Conservation (phyloP, 1,284 basidiomycete genomes). For the Fomitopsis pinicola region DNA sequence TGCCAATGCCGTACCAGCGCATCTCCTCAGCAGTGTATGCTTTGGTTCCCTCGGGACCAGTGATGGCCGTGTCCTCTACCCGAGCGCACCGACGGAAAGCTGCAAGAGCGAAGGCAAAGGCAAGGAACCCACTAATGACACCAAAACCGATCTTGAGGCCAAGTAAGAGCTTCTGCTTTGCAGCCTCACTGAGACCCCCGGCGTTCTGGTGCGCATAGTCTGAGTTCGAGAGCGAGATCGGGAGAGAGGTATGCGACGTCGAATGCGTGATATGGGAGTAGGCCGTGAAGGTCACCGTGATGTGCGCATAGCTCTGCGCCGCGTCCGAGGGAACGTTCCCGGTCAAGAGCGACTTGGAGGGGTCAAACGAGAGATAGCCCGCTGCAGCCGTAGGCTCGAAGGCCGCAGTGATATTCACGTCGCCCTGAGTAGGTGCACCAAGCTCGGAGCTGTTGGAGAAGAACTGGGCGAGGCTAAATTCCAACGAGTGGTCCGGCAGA, state of each 20-base stretch:
- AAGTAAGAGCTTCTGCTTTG: constrained; percentile 46
- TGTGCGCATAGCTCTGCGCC: constrained; percentile 27
- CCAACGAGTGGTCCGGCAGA: constrained; percentile 39
- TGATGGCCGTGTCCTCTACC: constrained; percentile 54
- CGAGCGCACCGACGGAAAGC: constrained; percentile 48
- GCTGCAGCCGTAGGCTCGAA: constrained; percentile 45
- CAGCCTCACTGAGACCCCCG: constrained; percentile 33
- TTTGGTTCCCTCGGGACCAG: constrained; percentile 49
- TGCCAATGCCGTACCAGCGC: constrained; percentile 60
- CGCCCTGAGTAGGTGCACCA: constrained; percentile 26
- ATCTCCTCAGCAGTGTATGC: constrained; percentile 60
- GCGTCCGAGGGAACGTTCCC: constrained; percentile 49
- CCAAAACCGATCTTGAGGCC: constrained; percentile 62
- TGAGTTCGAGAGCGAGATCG: constrained; percentile 43
- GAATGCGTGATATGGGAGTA: constrained; percentile 65
- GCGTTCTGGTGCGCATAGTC: constrained; percentile 27
- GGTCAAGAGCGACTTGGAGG: constrained; percentile 37
- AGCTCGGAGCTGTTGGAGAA: constrained; percentile 44
- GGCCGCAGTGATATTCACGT: constrained; percentile 47
- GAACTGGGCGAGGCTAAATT: constrained; percentile 46
- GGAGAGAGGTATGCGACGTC: constrained; percentile 61
- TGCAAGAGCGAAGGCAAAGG: constrained; percentile 52
- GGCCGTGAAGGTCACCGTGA: constrained; percentile 57
- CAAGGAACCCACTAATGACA: constrained; percentile 52
- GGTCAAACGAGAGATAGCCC: constrained; percentile 47